Conservation (phyloP, 2,329 filamentous ascomycete species). For the Verticillium albo-atrum region DNA sequence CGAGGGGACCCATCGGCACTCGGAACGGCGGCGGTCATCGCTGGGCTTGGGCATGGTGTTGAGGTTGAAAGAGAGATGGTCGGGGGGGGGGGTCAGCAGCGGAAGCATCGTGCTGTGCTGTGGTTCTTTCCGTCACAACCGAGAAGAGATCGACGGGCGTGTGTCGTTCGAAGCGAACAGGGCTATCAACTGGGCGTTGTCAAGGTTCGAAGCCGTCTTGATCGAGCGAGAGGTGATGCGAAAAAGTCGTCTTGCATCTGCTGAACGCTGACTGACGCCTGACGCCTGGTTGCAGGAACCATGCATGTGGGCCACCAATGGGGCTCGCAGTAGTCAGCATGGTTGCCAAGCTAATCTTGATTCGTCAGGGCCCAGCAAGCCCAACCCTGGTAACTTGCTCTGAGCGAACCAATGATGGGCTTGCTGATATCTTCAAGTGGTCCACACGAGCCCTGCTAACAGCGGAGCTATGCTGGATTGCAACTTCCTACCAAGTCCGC, state of each 20-base stretch:
- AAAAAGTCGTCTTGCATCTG: background rate
- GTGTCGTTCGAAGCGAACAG: background rate
- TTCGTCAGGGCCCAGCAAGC: background rate
- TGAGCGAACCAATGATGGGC: background rate
- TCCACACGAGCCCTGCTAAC: background rate
- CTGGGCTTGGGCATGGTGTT: background rate
- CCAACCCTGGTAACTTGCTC: background rate
- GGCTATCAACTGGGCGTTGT: background rate
- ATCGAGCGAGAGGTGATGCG: background rate
- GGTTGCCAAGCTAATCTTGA: background rate
- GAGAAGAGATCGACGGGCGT: background rate
- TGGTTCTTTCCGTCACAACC: background rate
- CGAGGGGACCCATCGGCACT: background rate
- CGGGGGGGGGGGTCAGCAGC: background rate
- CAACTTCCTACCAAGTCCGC: background rate
- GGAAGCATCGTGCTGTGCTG: background rate
- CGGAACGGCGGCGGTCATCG: background rate
- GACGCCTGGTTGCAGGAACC: background rate
- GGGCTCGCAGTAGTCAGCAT: background rate
- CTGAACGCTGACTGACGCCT: background rate
- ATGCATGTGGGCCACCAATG: background rate
- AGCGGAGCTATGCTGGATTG: background rate
- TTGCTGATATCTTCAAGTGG: background rate
- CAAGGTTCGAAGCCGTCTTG: background rate
- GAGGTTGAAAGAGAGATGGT: background rate